These are phyloP conservation scores for Ceratocystis eucalypticola DNA, from an alignment of 2,329 filamentous ascomycete species.

Conservation along the genomic window DNA sequence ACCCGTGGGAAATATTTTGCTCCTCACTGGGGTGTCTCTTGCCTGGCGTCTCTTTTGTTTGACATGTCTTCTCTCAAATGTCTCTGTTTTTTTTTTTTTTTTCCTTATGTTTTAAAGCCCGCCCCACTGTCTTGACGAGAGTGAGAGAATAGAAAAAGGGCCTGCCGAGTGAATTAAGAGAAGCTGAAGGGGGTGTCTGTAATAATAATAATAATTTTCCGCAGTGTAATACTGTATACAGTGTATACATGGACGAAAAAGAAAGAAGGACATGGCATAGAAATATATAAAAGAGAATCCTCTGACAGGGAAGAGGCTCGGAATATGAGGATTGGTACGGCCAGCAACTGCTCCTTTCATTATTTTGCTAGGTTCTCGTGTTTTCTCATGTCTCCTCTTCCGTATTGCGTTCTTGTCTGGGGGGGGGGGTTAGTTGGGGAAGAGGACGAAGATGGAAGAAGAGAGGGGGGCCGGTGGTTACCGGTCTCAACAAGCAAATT, in stretches of 20 bases:
- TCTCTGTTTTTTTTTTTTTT: neutral
- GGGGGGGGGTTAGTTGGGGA: neutral
- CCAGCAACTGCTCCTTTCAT: neutral
- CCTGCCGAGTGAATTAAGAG: neutral
- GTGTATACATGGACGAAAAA: neutral
- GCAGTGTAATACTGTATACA: neutral
- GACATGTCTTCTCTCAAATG: conserved; percentile 5
- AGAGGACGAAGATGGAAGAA: neutral
- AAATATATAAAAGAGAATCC: neutral
- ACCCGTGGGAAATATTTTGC: neutral
- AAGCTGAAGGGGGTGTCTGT: neutral
- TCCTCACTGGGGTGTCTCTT: neutral
- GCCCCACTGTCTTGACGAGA: neutral
- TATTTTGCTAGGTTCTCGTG: neutral
- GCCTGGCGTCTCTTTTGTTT: neutral
- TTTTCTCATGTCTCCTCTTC: neutral
- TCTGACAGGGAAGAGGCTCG: neutral
- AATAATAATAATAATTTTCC: neutral
- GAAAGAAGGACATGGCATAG: neutral
- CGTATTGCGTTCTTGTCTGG: neutral
- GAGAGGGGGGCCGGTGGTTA: neutral
- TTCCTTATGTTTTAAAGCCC: neutral
- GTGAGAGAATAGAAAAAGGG: neutral
- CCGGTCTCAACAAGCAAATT: neutral
- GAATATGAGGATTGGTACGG: neutral